A percentile compares a stretch with the other conserved stretches of the same genome.
Evolutionary conservation across 164 flowering plant species (phyloP).

Genomic region (Chloranthus sessilifolius): DNA sequence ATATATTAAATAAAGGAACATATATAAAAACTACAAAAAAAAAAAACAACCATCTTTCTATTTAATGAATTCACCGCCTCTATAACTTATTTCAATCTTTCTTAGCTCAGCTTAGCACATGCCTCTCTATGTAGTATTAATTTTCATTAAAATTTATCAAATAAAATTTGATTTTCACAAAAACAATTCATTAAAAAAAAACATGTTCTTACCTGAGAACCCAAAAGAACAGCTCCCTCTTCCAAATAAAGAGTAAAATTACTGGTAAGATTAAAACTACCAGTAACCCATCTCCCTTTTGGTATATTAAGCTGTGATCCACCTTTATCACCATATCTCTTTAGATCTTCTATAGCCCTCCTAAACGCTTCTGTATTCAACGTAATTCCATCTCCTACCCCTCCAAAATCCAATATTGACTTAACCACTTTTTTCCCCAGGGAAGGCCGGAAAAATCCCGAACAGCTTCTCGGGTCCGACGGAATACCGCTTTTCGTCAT

Average conservation of each 20-base stretch:
- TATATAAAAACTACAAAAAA: too few relatives aligned
- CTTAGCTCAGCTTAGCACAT: too few relatives aligned
- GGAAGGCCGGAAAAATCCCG: constrained; percentile 33
- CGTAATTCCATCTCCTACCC: constrained; percentile 82
- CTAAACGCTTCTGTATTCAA: constrained; percentile 78
- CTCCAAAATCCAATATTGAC: constrained; percentile 81
- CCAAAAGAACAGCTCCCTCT: constrained; percentile 79
- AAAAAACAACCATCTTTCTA: too few relatives aligned
- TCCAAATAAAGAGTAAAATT: constrained; percentile 90
- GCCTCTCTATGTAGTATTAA: too few relatives aligned
- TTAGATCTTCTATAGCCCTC: constrained; percentile 50
- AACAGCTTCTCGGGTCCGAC: constrained; percentile 23
- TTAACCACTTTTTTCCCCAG: constrained; percentile 33
- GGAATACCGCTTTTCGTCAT: not conserved
- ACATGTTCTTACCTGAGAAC: constrained; percentile 69
- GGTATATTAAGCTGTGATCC: constrained; percentile 80
- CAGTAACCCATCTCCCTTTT: constrained; percentile 75
- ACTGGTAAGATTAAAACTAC: constrained; percentile 90
- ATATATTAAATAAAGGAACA: too few relatives aligned
- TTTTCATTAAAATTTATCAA: too few relatives aligned
- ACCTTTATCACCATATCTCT: constrained; percentile 38
- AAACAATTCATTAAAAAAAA: too few relatives aligned
- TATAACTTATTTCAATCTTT: too few relatives aligned
- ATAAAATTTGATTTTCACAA: too few relatives aligned
- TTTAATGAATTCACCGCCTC: too few relatives aligned